These are phyloP conservation scores for Tuber borchii DNA, from an alignment of 495 filamentous ascomycete genomes.

Conservation along the genomic window DNA sequence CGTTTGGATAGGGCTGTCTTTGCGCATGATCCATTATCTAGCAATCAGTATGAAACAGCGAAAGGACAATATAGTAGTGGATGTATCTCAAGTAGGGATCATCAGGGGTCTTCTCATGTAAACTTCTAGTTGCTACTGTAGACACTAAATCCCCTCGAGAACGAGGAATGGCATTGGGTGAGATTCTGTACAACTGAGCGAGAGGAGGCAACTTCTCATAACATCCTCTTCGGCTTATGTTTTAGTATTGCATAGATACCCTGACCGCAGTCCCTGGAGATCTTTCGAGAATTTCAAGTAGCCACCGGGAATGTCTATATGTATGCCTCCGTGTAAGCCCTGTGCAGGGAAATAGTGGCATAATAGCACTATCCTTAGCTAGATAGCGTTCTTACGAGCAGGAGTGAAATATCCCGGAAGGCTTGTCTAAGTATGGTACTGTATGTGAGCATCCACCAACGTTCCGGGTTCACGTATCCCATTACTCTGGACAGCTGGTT, in stretches of 20 bases:
- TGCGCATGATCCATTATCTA: slow-evolving; percentile 10
- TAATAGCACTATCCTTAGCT: not conserved
- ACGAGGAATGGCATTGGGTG: too few relatives aligned
- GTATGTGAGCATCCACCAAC: too few relatives aligned
- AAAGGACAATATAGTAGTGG: not conserved
- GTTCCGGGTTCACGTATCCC: not conserved
- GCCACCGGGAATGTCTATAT: not conserved
- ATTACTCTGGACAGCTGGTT: not conserved
- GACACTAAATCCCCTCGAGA: too few relatives aligned
- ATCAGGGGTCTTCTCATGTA: too few relatives aligned
- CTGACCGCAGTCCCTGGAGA: not conserved
- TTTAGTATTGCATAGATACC: not conserved
- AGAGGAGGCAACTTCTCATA: not conserved
- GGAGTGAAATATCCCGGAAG: not conserved
- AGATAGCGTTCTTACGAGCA: not conserved
- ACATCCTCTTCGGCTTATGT: too few relatives aligned
- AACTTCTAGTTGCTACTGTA: too few relatives aligned
- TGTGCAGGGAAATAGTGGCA: not conserved
- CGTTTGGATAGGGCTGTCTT: too few relatives aligned
- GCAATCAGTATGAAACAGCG: not conserved
- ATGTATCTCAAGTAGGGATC: slow-evolving; percentile 5
- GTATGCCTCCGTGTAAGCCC: not conserved
- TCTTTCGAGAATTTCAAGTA: not conserved
- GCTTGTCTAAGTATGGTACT: not conserved
- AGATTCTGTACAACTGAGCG: too few relatives aligned